These are phyloP conservation scores for Ogataea hybrid DNA, from an alignment of 1,139 yeast genomes.

Conservation along the genomic window DNA sequence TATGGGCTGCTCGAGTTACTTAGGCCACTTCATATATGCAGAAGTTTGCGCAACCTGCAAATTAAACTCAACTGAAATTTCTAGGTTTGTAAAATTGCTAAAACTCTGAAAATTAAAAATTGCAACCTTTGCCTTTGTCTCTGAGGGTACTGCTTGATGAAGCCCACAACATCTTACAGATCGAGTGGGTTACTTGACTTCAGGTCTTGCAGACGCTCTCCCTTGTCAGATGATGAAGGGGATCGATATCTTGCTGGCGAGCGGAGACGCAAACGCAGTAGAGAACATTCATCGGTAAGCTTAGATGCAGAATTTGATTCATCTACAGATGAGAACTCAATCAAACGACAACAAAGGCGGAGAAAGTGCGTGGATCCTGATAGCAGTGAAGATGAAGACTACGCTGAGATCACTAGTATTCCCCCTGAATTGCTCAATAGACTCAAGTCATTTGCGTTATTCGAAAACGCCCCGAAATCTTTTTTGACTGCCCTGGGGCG, in stretches of 20 bases:
- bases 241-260: constrained; percentile 5
- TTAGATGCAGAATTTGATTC: background rate
- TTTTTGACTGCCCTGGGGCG: constrained; percentile 61
- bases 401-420: constrained; percentile 23
- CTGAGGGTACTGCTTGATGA: constrained; percentile 1
- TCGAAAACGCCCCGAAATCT: constrained; percentile 61
- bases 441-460: constrained; percentile 58
- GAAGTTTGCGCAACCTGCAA: background rate
- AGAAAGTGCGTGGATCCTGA: background rate
- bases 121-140: background rate
- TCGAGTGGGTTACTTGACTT: constrained; percentile 14
- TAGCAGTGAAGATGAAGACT: constrained; percentile 17
- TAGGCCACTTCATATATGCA: background rate
- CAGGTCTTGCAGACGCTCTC: constrained; percentile 28
- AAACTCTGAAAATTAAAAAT: background rate
- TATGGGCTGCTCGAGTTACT: background rate
- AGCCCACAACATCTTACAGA: constrained; percentile 3
- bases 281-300: background rate
- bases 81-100: constrained; percentile 1
- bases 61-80: background rate
- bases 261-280: constrained; percentile 7
- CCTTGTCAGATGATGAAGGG: constrained; percentile 26
- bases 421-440: constrained; percentile 54
- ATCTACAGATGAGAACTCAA: background rate
- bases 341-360: background rate